Base-by-base conservation (phyloP, 164 flowering plant genomes). In the Brasenia schreberi region DNA sequence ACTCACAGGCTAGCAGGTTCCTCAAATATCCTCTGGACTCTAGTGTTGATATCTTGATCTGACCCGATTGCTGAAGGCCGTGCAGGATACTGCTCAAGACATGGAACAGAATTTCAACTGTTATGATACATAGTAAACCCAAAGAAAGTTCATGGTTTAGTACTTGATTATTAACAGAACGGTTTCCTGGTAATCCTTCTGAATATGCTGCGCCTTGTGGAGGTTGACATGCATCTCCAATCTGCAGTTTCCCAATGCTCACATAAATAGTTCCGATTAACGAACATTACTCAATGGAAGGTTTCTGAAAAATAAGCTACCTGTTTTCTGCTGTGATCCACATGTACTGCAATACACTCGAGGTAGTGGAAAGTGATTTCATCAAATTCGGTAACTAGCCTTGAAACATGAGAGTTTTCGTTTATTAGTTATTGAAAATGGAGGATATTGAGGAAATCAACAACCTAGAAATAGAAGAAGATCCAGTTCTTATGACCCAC, bases 321-420 rank as follows among this genome's bases (percentile, higher is more conserved):
- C 90, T 79, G 79, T 58, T 72, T 19, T 67, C 14, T 88, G 63
- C 77, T 80, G 76, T 87, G 84, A 74, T 72, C 73, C 64, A 76
- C 18, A 67, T 89, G 96, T 42, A 89, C 87, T 73, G 80, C 78
- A 33, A 85, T 79, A 64, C 96, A 93, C 74, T 90, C 94, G 23
- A 84, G 62, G 67, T 86, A 93, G 80, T 93, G 98, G 79, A 63
- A 65, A 49, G 92, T 69, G 72, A 93, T 72, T 80, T 90, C 91
- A 77, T 90, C 83, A 62, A 80, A 93, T 72, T 93, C 88, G 18
- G 77, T 81, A 63, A 93, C 76, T 64, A 92, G 88, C 90, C 98
- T 93, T 88, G 67, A 77, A 80, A 63, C 12, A 45, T 6, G 12
- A 45, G 53, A 45, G 12, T 23, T 23, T 23, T 23, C 27, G 2